A percentile compares a stretch with the other conserved stretches of the same genome.
Conservation (phyloP, 2,329 filamentous ascomycete genomes). For the Leptographium wingfieldii region DNA sequence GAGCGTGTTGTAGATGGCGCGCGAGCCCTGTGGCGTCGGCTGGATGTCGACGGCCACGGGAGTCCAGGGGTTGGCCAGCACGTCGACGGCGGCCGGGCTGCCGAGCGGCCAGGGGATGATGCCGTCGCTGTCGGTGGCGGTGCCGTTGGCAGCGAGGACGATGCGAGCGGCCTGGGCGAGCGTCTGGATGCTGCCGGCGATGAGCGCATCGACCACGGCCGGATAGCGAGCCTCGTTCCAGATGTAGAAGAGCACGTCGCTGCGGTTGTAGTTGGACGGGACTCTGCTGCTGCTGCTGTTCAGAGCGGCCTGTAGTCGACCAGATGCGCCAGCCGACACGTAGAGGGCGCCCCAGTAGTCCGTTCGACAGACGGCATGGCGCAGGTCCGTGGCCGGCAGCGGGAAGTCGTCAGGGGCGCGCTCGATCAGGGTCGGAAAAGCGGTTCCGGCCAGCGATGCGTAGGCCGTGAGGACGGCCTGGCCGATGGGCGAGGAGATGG, state of each 20-base stretch:
- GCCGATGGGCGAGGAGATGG: conserved; percentile 1
- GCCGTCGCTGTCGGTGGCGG: conserved; percentile 11
- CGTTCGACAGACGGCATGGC: conserved; percentile 22
- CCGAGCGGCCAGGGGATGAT: conserved; percentile 13
- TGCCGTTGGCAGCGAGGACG: conserved; percentile 13
- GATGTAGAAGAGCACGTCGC: conserved; percentile 20
- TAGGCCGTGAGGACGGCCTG: conserved; percentile 20
- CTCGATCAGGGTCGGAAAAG: conserved; percentile 22
- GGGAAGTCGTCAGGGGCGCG: conserved; percentile 15
- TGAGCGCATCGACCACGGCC: conserved; percentile 16
- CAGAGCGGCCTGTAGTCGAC: conserved; percentile 19
- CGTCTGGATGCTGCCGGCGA: conserved; percentile 17
- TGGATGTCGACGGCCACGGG: conserved; percentile 18
- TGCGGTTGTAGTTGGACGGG: conserved; percentile 19
- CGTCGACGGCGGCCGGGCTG: neutral
- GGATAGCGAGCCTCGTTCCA: conserved; percentile 27
- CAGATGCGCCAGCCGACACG: conserved; percentile 19
- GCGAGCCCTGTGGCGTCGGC: conserved; percentile 23
- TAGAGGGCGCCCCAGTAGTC: conserved; percentile 27
- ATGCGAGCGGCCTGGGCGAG: conserved; percentile 7
- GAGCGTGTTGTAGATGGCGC: conserved; percentile 27
- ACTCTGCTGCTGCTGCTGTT: conserved; percentile 9
- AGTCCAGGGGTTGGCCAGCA: conserved; percentile 21
- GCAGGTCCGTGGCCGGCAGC: conserved; percentile 13
- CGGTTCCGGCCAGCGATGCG: conserved; percentile 16